Base-by-base conservation (phyloP, 345 rosid species). In the Gossypium thurberi region DNA sequence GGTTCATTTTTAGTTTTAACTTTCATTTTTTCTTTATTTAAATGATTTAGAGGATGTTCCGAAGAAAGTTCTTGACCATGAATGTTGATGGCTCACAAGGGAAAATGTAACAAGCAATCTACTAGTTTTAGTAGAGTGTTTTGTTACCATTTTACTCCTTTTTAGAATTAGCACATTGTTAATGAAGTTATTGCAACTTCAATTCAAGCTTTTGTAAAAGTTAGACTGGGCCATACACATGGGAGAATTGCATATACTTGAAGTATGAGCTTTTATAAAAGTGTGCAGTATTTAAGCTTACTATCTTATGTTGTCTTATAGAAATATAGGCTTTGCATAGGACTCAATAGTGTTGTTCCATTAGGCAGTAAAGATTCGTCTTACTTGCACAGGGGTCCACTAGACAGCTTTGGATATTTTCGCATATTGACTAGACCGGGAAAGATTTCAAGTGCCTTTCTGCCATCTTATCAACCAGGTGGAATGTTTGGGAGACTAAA, bases 281-380 rank as follows among this genome's bases (percentile, higher is more conserved):
- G 37, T 33, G 37, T 33, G 47, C 0, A 9, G 47, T 10, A 44
- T 25, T 11, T 21, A 33, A 33, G 37, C 6, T 33, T 33, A 43
- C 37, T 59, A 44, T 66, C 42, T 62, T 68, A 0, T 64, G 26
- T 69, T 70, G 28, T 77, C 47, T 43, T 78, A 72, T 91, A 94
- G 98, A 92, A 94, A 73, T 72, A 88, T 33, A 33, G 95, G 84
- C 87, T 90, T 10, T 90, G 87, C 87, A 77, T 94, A 81, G 87
- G 86, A 79, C 69, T 88, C 59, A 84, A 0, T 0, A 28, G 5
- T 28, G 80, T 66, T 69, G 86, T 87, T 71, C 80, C 82, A 69
- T 87, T 78, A 53, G 94, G 92, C 47, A 62, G 82, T 50, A 86
- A 81, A 81, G 94, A 89, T 44, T 65, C 87, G 44, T 75, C 89